Conservation (phyloP, 768 basidiomycete species). For the Candolleomyces efflorescens region DNA sequence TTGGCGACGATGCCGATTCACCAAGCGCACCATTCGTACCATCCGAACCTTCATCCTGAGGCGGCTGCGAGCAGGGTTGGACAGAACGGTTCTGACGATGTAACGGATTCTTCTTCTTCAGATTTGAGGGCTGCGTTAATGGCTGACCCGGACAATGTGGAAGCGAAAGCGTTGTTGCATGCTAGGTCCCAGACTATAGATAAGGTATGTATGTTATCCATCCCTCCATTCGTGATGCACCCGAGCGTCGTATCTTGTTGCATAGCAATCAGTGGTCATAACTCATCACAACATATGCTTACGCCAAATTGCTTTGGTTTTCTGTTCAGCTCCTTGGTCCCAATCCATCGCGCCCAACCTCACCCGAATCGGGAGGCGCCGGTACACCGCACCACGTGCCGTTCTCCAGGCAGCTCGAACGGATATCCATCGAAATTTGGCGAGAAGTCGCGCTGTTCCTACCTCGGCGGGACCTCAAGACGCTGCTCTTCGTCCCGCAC, state of each 20-base stretch:
- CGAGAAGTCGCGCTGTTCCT: conserved; percentile 60
- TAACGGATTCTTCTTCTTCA: conserved; percentile 17
- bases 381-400: conserved; percentile 20
- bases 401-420: conserved; percentile 35
- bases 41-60: background rate
- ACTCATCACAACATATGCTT: too few relatives aligned
- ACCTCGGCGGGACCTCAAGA: conserved; percentile 60
- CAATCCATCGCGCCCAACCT: too few relatives aligned
- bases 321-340: too few relatives aligned
- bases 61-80: background rate
- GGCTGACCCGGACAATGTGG: conserved; percentile 65
- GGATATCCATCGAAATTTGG: conserved; percentile 70
- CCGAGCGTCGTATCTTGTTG: too few relatives aligned
- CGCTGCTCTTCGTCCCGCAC: conserved; percentile 61
- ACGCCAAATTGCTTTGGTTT: too few relatives aligned
- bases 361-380: background rate
- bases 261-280: too few relatives aligned
- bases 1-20: background rate
- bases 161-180: conserved; percentile 58
- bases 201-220: conserved; percentile 39
- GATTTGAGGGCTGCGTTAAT: conserved; percentile 64
- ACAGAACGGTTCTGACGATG: too few relatives aligned
- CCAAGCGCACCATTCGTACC: background rate
- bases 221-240: background rate
- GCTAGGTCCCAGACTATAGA: conserved; percentile 51